Evolutionary conservation across 352 stramenopile species (phyloP), one percentile per base, ranked within the genome.

Genomic region (Globisporangium perplexum): DNA sequence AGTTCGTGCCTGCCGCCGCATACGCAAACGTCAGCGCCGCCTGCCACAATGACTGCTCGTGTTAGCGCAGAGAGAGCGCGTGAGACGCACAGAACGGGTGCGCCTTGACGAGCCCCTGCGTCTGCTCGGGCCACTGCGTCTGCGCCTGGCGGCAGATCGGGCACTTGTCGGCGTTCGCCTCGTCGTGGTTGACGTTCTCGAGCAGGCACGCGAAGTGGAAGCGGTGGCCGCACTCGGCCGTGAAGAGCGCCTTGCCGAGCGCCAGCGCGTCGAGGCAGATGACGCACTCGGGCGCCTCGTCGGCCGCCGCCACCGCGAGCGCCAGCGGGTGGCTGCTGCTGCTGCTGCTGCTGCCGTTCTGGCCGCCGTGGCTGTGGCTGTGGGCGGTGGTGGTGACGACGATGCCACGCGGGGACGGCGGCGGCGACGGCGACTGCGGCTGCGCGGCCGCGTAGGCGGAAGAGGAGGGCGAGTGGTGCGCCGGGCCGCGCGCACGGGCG

Each of bases 101-200:
- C 10, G 83, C 83, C 59, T 94, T 94, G 33, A 91, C 81, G 10
- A 94, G 79, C 7, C 83, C 83, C 46, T 84, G 65, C 15, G 83
- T 94, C 66, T 91, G 83, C 64, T 94, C 79, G 36, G 83, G 83
- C 83, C 83, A 94, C 53, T 92, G 75, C 36, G 67, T 77, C 69
- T 94, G 83, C 56, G 79, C 44, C 67, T 92, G 87, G 62, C 83
- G 79, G 72, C 83, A 94, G 59, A 94, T 94, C 56, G 83, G 83
- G 47, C 83, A 94, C 66, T 94, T 94, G 70, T 91, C 83, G 50
- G 78, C 77, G 59, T 94, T 94, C 28, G 81, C 83, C 62, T 94
- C 83, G 68, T 94, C 83, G 66, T 94, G 81, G 66, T 94, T 94
- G 31, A 94, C 80, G 62, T 94, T 94, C 73, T 94, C 83, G 31